These are phyloP conservation scores for Neospermospora avenae DNA, from an alignment of 2,329 filamentous ascomycete species.

Conservation along the genomic window DNA sequence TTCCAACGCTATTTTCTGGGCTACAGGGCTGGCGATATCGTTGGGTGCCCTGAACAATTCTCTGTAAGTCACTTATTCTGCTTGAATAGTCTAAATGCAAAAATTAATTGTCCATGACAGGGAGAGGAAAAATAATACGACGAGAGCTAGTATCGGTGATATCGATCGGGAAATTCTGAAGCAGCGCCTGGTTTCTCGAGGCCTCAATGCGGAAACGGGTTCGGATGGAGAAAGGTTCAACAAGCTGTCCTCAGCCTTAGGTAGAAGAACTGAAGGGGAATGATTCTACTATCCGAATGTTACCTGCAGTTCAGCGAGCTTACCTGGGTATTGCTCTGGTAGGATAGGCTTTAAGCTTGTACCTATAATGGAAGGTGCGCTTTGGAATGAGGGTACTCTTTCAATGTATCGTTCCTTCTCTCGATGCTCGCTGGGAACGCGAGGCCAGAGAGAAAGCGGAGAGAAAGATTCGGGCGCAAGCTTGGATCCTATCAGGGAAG, in stretches of 20 bases:
- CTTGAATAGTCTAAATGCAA: conserved; percentile 1
- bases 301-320: conserved; percentile 2
- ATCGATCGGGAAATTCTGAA: conserved; percentile 3
- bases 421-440: not conserved
- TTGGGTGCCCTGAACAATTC: conserved; percentile 3
- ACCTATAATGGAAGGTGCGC: conserved; percentile 2
- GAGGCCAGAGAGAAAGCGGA: not conserved
- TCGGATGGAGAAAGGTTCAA: conserved; percentile 4
- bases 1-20: conserved; percentile 4
- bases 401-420: not conserved
- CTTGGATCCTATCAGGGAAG: conserved; percentile 2
- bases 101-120: conserved; percentile 4
- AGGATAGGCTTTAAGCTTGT: conserved; percentile 1
- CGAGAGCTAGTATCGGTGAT: conserved; percentile 6
- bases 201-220: conserved; percentile 3
- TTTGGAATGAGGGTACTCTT: conserved; percentile 1
- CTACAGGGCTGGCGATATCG: conserved; percentile 1
- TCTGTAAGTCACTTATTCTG: conserved; percentile 4
- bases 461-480: conserved; percentile 2
- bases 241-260: conserved; percentile 5
- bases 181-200: conserved; percentile 5
- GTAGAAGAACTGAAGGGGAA: conserved; percentile 2
- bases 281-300: conserved; percentile 4
- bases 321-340: conserved; percentile 3
- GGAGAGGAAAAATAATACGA: conserved; percentile 2